These are phyloP conservation scores for Tuber melanosporum DNA, from an alignment of 495 filamentous ascomycete species.

Conservation along the genomic window DNA sequence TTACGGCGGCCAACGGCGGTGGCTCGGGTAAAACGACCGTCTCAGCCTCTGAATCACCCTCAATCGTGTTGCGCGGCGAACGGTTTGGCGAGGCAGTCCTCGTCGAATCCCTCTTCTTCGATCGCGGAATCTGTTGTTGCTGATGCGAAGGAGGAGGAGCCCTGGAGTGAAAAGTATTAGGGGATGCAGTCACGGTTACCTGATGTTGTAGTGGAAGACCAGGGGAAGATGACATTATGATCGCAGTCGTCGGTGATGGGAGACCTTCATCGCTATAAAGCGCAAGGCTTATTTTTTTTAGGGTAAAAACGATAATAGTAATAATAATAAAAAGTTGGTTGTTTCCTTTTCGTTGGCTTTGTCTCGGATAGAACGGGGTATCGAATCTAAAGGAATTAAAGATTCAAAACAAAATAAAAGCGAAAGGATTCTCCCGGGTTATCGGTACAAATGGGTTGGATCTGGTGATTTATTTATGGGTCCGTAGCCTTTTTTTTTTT, in stretches of 20 bases:
- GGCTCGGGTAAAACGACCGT: conserved; percentile 34
- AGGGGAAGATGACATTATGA: conserved; percentile 41
- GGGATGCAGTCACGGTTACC: background rate
- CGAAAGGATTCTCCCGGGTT: background rate
- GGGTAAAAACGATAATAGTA: background rate
- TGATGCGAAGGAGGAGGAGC: background rate
- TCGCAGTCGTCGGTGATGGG: conserved; percentile 38
- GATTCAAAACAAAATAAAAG: background rate
- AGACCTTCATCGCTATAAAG: conserved; percentile 41
- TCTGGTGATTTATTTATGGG: background rate
- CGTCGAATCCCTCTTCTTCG: background rate
- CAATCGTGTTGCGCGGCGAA: conserved; percentile 18
- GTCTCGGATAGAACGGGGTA: background rate
- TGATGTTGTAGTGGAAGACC: conserved; percentile 40
- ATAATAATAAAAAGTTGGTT: background rate
- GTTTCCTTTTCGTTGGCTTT: background rate
- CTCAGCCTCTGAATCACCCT: conserved; percentile 37
- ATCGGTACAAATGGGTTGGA: background rate
- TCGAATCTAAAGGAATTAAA: background rate
- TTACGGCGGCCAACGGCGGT: background rate
- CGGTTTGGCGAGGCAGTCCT: conserved; percentile 21
- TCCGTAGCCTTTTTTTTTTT: background rate
- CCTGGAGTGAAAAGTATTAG: background rate
- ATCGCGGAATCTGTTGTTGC: conserved; percentile 8
- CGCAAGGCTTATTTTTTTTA: conserved; percentile 16